Base-by-base conservation (phyloP, 805 yeast species). In the Sungouiella blattae region DNA sequence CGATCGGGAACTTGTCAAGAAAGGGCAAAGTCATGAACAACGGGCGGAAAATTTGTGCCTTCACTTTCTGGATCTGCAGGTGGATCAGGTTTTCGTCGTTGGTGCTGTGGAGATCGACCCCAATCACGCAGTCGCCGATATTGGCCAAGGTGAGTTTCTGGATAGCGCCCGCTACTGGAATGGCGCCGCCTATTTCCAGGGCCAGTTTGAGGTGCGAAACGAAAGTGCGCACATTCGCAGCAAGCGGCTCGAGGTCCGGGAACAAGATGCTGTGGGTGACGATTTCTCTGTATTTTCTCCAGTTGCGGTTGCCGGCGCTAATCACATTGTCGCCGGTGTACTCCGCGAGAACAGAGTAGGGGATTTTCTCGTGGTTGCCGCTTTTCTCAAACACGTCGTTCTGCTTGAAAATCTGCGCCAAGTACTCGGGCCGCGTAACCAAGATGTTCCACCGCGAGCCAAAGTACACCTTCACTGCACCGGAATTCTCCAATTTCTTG, bases 301-400 rank as follows among this genome's bases (percentile, higher is more conserved):
- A 78, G 18, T 53, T 51, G 3, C 53, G 49, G 0, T 80, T 80
- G 46, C 76, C 80, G 0, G 82, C 73, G 43, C 81, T 75, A 14
- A 78, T 77, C 3, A 78, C 64, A 44, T 78, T 77, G 36, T 77
- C 81, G 0, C 83, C 83, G 1, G 81, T 73, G 41, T 77, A 78
- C 3, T 64, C 60, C 1, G 80, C 69, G 18, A 77, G 46, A 6
- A 76, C 74, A 5, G 80, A 66, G 37, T 72, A 61, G 0, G 82
- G 81, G 13, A 76, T 75, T 48, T 78, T 78, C 37, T 67, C 64
- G 14, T 75, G 79, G 37, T 78, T 78, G 0, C 83, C 83, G 47
- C 80, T 74, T 42, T 78, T 78, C 4, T 75, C 77, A 54, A 66
- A 78, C 1, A 64, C 53, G 13, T 67, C 60, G 37, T 77, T 80